Evolutionary conservation across 768 basidiomycete genomes (phyloP), one percentile per base, ranked within the genome.

Genomic region (Tricholoma sp.): DNA sequence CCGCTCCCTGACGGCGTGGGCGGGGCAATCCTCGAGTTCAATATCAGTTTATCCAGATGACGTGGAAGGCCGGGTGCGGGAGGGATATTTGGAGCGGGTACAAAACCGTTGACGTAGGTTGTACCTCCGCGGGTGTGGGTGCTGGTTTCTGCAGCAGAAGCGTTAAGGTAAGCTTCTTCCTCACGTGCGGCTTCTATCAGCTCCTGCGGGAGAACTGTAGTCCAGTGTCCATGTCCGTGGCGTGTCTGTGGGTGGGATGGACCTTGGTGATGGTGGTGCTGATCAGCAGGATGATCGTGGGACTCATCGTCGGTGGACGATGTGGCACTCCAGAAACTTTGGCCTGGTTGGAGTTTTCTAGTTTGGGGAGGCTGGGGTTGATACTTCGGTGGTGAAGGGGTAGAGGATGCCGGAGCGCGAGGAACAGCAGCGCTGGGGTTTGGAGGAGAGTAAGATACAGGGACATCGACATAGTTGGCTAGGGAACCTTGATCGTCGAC

Each of bases 401-500:
- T 24, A 24, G 24, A 24, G 24, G 24, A 24, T 24, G 24, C 24
- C 24, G 24, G 24, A 24, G 24, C 24, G 24, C 24, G 61, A 50
- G 74, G 66, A n/a, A 59, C 17, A 47, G 57, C 4, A 55, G 58
- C 51, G 50, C 59, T 45, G 32, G 69, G 65, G 67, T 60, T 50
- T 55, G 58, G 62, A 60, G 39, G 63, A 50, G 60, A 69, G 58
- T 66, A 69, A 54, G 57, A 69, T 17, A 73, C 65, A 39, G 78
- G 71, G 1, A 91, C 88, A 44, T 88, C 85, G 56, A 98, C 86
- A 68, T 96, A 98, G 73, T 98, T 98, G 53, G 96, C 92, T 45
- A 98, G 78, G 28, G 88, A 89, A 32, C 96, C 96, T 64, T 94
- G 90, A 67, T 98, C 94, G 66, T 94, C 93, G 48, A 95, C 93